phyloP scores from a whole-genome alignment of 192 early-diverging fungal genomes.

The Coemansia erecta region DNA sequence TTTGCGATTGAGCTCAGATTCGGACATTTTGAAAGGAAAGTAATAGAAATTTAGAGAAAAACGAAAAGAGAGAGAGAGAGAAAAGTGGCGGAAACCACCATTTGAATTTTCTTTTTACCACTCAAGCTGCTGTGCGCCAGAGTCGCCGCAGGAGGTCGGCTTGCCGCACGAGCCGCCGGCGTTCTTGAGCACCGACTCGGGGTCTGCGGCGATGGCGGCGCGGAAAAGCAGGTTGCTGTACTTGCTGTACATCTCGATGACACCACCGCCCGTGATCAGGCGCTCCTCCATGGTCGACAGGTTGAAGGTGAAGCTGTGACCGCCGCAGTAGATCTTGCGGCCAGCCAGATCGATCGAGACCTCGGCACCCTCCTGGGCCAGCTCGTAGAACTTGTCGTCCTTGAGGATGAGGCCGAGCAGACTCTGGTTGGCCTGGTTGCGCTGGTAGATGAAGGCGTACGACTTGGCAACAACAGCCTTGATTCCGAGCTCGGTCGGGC shows the following conservation, averaged over 20 bases:
- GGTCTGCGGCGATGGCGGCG: constrained; percentile 63
- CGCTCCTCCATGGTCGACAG: constrained; percentile 74
- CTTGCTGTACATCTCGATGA: constrained; percentile 78
- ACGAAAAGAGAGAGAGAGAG: neutral
- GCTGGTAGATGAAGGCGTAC: constrained; percentile 77
- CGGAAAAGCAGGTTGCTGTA: constrained; percentile 73
- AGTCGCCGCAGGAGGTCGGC: constrained; percentile 40
- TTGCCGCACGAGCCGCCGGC: constrained; percentile 48
- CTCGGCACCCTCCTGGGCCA: constrained; percentile 71
- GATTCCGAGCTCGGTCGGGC: constrained; percentile 29
- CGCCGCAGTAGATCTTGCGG: constrained; percentile 62
- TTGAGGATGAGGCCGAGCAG: constrained; percentile 71
- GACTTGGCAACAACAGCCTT: constrained; percentile 81
- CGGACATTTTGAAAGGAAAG: constrained; percentile 15
- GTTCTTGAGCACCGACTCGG: constrained; percentile 51
- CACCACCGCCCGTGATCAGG: constrained; percentile 69
- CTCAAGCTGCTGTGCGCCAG: constrained; percentile 42
- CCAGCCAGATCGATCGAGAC: constrained; percentile 66
- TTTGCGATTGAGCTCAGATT: constrained; percentile 25
- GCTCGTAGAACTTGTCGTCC: constrained; percentile 73
- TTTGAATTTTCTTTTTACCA: too few species aligned
- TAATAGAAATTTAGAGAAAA: neutral
- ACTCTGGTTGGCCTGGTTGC: constrained; percentile 85
- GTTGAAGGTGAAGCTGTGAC: constrained; percentile 59
- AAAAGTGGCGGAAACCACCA: too few species aligned